A percentile compares a stretch with the other conserved stretches of the same genome.
These are phyloP conservation scores for Penicillium sp. DNA, from an alignment of 2,329 filamentous ascomycete species.

Conservation along the genomic window DNA sequence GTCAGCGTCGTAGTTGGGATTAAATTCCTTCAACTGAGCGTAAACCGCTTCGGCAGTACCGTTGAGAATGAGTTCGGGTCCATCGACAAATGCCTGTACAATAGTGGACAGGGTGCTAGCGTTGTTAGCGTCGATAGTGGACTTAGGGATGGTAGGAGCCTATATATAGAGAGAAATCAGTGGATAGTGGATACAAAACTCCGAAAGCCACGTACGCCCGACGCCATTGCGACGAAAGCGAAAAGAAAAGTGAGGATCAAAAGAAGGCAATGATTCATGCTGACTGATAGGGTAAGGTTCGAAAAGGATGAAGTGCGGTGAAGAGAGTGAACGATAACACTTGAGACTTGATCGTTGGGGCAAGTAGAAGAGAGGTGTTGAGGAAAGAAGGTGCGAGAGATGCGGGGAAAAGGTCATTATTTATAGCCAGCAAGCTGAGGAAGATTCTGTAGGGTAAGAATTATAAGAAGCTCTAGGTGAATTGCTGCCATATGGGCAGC, in stretches of 20 bases:
- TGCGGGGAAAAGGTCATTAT: background rate
- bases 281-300: background rate
- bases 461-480: too few species aligned
- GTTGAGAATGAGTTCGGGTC: background rate
- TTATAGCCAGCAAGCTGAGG: background rate
- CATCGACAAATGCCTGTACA: background rate
- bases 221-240: background rate
- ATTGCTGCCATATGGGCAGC: too few species aligned
- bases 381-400: background rate
- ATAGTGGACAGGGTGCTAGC: background rate
- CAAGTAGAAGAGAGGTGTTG: background rate
- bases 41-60: conserved; percentile 1
- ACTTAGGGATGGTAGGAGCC: background rate
- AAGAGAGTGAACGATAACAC: background rate
- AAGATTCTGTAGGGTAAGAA: too few species aligned
- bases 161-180: background rate
- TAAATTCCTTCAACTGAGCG: background rate
- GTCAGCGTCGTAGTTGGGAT: conserved; percentile 8
- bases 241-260: background rate
- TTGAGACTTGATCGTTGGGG: background rate
- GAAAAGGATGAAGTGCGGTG: background rate
- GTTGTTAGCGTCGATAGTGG: background rate
- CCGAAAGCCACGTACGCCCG: background rate
- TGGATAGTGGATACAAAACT: background rate
- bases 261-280: background rate